These are phyloP conservation scores for Quercus wislizeni DNA, from an alignment of 306 rosid genomes.

Conservation along the genomic window DNA sequence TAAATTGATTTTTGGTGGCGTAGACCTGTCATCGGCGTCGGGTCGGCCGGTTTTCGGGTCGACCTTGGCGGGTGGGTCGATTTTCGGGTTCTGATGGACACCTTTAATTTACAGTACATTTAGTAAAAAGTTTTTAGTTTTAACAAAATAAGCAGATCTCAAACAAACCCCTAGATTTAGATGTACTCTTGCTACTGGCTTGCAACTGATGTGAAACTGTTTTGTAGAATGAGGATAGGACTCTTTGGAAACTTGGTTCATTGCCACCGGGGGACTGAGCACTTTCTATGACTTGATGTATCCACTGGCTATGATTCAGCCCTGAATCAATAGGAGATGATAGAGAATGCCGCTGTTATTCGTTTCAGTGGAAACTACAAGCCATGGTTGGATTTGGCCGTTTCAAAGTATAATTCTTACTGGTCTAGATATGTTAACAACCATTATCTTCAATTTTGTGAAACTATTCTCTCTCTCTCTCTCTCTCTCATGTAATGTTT, in stretches of 20 bases:
- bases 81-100: too few relatives aligned
- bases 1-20: too few relatives aligned
- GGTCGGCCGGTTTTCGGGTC: too few relatives aligned
- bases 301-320: slow-evolving; percentile 94
- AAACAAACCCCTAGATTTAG: background rate
- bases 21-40: too few relatives aligned
- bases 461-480: slow-evolving; percentile 3
- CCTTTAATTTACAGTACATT: too few relatives aligned
- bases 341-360: slow-evolving; percentile 79
- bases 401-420: slow-evolving; percentile 80
- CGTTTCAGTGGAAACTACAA: slow-evolving; percentile 98
- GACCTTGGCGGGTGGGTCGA: too few relatives aligned
- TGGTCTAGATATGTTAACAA: slow-evolving; percentile 89
- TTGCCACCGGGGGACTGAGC: slow-evolving; percentile 81
- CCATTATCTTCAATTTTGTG: slow-evolving; percentile 65
- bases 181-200: slow-evolving; percentile 1
- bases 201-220: slow-evolving; percentile 27
- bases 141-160: too few relatives aligned
- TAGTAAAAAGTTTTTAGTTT: too few relatives aligned
- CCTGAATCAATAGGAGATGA: slow-evolving; percentile 61
- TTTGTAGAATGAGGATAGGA: slow-evolving; percentile 87
- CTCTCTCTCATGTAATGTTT: background rate
- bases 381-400: slow-evolving; percentile 94
- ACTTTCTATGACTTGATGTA: slow-evolving; percentile 83
- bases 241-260: slow-evolving; percentile 95